Base-by-base conservation (phyloP, 805 yeast genomes). In the Scheffersomyces amazonensis region DNA sequence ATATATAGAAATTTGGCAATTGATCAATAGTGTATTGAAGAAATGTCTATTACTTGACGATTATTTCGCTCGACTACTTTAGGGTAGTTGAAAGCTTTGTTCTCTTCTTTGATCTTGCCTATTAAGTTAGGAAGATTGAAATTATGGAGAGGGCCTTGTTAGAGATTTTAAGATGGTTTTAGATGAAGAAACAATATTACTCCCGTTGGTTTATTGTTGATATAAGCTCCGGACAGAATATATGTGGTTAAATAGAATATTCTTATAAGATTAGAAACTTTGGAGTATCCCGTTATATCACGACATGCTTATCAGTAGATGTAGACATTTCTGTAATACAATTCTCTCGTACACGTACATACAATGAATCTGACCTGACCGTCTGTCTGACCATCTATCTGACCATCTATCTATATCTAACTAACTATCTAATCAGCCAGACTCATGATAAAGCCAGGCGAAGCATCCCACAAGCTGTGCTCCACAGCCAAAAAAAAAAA, bases 241-340 rank as follows among this genome's bases (percentile, higher is more conserved):
- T 43, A 30, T 51, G 65, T 64, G 72, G 58, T 61, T 66, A 64
- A 49, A 52, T 55, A 68, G 74, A 50, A 68, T 64, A 58, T 61
- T 56, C 53, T 27, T 13, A 47, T 41, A 58, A 54, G 66, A 58
- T 52, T 44, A 25, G 58, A 54, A 52, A 65, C 67, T 55, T 47
- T 48, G 32, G 52, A 42, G 71, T 62, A 54, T 68, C 74, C 74
- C 74, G 74, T 68, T 65, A 66, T 53, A 53, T 59, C 73, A 66
- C 67, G 33, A 68, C 67, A 67, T 53, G 16, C 13, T 21, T n/a
- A n/a, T n/a, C n/a, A n/a, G n/a, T n/a, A n/a, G n/a, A n/a, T n/a
- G n/a, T n/a, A n/a, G n/a, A n/a, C n/a, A n/a, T n/a, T n/a, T n/a
- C n/a, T n/a, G n/a, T n/a, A n/a, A n/a, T n/a, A n/a, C n/a, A n/a